Percentiles rank a stretch among this genome's conserved stretches.
Evolutionary conservation across 1,284 basidiomycete genomes (phyloP).

Genomic region (Mrakiaceae sp.): DNA sequence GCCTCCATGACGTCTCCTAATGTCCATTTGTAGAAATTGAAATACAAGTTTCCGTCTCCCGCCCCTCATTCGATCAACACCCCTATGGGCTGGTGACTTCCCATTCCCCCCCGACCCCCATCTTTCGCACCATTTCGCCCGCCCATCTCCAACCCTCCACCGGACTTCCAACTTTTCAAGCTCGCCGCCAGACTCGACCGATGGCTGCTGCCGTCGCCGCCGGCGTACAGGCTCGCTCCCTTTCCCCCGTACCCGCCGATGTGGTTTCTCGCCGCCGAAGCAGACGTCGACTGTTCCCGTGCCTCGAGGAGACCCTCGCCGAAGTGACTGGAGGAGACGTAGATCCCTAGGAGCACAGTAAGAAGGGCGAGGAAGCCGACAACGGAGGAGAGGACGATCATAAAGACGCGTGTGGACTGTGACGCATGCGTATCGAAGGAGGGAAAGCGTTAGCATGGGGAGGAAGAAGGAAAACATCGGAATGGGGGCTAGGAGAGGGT

Average conservation of each 20-base stretch:
- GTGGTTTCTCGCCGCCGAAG: no score
- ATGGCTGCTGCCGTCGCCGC: neutral
- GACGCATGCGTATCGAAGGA: no score
- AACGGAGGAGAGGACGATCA: slow-evolving; percentile 4
- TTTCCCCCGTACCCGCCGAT: neutral
- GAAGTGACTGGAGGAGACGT: neutral
- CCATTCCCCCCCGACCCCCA: no score
- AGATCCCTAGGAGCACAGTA: neutral
- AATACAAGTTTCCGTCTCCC: no score
- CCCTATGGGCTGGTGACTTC: no score
- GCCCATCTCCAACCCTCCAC: no score
- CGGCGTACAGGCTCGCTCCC: neutral
- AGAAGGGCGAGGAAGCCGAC: neutral
- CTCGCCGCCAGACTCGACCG: neutral
- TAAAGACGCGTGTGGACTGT: neutral
- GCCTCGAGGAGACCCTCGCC: neutral
- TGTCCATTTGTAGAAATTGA: no score
- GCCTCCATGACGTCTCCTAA: no score
- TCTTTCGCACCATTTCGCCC: no score
- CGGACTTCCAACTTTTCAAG: no score
- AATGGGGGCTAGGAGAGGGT: neutral
- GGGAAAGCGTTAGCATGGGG: neutral
- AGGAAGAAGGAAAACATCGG: neutral
- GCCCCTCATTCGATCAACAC: no score
- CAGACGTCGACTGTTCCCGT: neutral